A percentile compares a stretch with the other conserved stretches of the same genome.
These are phyloP conservation scores for Collybiopsis confluens DNA, from an alignment of 768 basidiomycete species.

Conservation along the genomic window DNA sequence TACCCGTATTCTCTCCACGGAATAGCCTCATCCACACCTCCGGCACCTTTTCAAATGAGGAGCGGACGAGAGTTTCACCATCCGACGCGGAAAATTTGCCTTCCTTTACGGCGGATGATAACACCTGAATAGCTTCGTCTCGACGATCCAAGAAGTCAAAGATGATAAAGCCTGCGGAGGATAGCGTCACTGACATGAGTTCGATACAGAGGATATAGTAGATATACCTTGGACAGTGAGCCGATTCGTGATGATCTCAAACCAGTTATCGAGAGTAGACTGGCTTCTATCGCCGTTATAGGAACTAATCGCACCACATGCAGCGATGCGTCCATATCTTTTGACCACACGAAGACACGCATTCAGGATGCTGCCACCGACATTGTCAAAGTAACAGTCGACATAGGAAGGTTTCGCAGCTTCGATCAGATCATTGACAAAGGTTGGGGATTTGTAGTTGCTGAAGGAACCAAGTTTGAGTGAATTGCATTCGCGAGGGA, in stretches of 20 bases:
- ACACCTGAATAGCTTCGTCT: background rate
- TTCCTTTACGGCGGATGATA: conserved; percentile 1
- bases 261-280: background rate
- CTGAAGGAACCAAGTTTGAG: background rate
- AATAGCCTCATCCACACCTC: background rate
- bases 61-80: background rate
- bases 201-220: too few species aligned
- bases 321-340: too few species aligned
- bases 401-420: background rate
- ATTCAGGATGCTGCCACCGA: too few species aligned
- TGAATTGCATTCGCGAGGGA: background rate
- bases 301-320: too few species aligned
- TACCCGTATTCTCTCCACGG: conserved; percentile 4
- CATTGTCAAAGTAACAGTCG: too few species aligned
- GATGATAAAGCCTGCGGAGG: background rate
- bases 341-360: too few species aligned
- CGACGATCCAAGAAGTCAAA: background rate
- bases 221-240: background rate
- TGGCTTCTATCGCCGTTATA: background rate
- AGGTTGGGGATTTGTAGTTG: background rate
- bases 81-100: background rate
- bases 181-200: too few species aligned
- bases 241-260: background rate
- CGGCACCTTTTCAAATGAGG: background rate
- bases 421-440: background rate